phyloP scores from a whole-genome alignment of 2,329 filamentous ascomycete species.

The Cladosporium sp. region DNA sequence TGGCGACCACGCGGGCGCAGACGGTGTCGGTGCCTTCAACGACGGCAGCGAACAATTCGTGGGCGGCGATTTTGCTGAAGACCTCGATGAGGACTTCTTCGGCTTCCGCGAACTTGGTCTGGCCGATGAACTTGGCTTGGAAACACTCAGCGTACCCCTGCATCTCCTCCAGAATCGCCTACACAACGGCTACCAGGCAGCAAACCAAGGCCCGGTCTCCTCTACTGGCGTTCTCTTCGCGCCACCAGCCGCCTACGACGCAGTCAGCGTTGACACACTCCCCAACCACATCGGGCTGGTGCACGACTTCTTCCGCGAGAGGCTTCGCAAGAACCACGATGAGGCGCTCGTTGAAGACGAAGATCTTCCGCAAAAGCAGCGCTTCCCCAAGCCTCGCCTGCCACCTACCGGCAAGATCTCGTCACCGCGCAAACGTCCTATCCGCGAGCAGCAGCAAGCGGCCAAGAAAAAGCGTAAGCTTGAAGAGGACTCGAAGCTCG shows the following conservation, averaged over 20 bases:
- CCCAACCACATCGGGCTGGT: slow-evolving; percentile 78
- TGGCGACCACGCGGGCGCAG: slow-evolving; percentile 65
- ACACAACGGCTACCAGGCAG: slow-evolving; percentile 75
- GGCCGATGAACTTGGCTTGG: slow-evolving; percentile 82
- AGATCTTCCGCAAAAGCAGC: slow-evolving; percentile 87
- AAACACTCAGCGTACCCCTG: slow-evolving; percentile 83
- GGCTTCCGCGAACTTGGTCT: slow-evolving; percentile 94
- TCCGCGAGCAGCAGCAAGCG: slow-evolving; percentile 75
- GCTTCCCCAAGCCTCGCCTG: slow-evolving; percentile 56
- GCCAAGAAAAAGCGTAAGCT: slow-evolving; percentile 83
- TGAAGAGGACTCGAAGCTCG: slow-evolving; percentile 34
- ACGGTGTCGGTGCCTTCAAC: slow-evolving; percentile 87
- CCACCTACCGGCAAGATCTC: slow-evolving; percentile 81
- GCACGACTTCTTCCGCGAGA: slow-evolving; percentile 85
- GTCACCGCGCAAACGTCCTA: slow-evolving; percentile 74
- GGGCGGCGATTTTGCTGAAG: slow-evolving; percentile 93
- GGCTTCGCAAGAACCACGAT: slow-evolving; percentile 77
- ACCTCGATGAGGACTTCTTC: slow-evolving; percentile 98
- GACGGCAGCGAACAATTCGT: slow-evolving; percentile 97
- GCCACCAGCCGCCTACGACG: slow-evolving; percentile 63
- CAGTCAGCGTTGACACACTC: slow-evolving; percentile 74
- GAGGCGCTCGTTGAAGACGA: slow-evolving; percentile 88
- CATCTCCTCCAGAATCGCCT: slow-evolving; percentile 91
- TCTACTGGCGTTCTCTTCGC: slow-evolving; percentile 61
- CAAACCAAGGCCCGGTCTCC: slow-evolving; percentile 60